Conservation (phyloP, 371 early-diverging fungal species). For the Rhizopus sp. region DNA sequence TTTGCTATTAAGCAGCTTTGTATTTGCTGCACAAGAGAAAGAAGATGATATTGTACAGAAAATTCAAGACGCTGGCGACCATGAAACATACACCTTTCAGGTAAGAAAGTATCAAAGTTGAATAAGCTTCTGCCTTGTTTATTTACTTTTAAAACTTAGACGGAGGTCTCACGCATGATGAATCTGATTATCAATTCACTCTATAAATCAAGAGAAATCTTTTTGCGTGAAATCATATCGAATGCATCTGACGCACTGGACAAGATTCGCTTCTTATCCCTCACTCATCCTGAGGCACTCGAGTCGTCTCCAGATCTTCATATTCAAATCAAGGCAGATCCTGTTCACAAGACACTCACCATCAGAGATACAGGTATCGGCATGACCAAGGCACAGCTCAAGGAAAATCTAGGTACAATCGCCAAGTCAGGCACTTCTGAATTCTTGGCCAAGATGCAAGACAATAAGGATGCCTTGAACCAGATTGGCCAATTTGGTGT, state of each 20-base stretch:
- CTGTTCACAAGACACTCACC: constrained; percentile 65
- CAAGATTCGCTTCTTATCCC: constrained; percentile 84
- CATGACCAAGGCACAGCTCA: constrained; percentile 92
- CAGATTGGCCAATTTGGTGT: constrained; percentile 99
- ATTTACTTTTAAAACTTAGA: constrained; percentile 34
- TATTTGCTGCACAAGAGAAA: neutral
- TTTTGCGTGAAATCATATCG: constrained; percentile 95
- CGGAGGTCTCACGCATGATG: constrained; percentile 86
- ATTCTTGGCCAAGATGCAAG: constrained; percentile 73
- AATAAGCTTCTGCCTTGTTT: neutral
- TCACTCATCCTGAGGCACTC: constrained; percentile 70
- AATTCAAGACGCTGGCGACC: constrained; percentile 4
- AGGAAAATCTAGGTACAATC: constrained; percentile 94
- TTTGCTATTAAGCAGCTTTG: neutral
- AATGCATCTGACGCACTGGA: constrained; percentile 96
- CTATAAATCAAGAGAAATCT: constrained; percentile 88
- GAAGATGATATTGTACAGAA: neutral
- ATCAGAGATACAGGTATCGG: constrained; percentile 96
- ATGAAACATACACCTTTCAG: neutral
- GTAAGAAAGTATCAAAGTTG: neutral
- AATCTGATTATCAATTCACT: constrained; percentile 88
- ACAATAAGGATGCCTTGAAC: constrained; percentile 58
- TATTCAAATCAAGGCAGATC: constrained; percentile 76
- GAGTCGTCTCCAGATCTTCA: constrained; percentile 61
- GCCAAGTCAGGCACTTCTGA: constrained; percentile 91